phyloP scores from a whole-genome alignment of 176 grass and related monocot genomes.

The Pontederia crassipes region DNA sequence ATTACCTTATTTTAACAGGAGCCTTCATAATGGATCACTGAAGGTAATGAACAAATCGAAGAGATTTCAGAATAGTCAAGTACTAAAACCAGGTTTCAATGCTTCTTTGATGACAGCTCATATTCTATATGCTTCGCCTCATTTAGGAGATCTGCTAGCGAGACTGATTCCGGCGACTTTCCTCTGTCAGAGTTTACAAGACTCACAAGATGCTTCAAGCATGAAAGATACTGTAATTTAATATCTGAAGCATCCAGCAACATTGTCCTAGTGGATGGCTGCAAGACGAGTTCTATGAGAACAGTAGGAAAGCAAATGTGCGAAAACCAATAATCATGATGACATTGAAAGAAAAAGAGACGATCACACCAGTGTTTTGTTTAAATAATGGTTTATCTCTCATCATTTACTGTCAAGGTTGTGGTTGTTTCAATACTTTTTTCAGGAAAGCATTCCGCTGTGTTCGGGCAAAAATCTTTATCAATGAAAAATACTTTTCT shows the following conservation, averaged over 20 bases:
- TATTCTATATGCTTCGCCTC: slow-evolving; percentile 25
- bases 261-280: slow-evolving; percentile 35
- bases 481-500: too few relatives aligned
- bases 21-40: neutral
- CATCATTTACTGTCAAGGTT: too few relatives aligned
- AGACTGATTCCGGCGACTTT: neutral
- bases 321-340: neutral
- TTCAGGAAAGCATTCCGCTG: too few relatives aligned
- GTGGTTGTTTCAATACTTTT: too few relatives aligned
- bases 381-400: too few relatives aligned
- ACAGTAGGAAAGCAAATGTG: neutral
- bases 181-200: slow-evolving; percentile 1
- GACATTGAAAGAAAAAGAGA: too few relatives aligned
- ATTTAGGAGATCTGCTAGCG: slow-evolving; percentile 24
- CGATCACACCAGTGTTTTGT: too few relatives aligned
- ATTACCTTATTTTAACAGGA: too few relatives aligned
- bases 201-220: slow-evolving; percentile 23
- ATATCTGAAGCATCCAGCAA: slow-evolving; percentile 18
- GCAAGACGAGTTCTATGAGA: neutral
- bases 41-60: neutral
- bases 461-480: too few relatives aligned
- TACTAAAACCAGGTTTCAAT: slow-evolving; percentile 5
- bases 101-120: slow-evolving; percentile 23
- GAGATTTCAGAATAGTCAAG: neutral
- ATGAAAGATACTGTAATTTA: slow-evolving; percentile 28